phyloP scores from a whole-genome alignment of 176 grass and related monocot genomes.

The Pontederia crassipes region DNA sequence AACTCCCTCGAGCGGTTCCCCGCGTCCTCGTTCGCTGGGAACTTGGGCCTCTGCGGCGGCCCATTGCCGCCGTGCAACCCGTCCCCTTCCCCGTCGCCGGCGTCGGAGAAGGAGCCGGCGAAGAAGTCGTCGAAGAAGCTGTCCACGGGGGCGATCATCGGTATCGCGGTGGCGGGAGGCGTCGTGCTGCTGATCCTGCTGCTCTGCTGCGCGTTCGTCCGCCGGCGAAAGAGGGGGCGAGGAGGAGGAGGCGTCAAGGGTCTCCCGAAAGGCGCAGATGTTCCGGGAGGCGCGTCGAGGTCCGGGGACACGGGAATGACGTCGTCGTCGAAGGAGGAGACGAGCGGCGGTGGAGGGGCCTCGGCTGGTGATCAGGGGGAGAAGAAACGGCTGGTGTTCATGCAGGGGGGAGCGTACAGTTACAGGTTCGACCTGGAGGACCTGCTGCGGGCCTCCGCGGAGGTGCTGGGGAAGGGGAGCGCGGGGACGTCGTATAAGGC shows the following conservation, averaged over 20 bases:
- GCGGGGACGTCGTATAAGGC: constrained; percentile 79
- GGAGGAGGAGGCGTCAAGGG: constrained; percentile 6
- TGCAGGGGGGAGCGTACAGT: constrained; percentile 23
- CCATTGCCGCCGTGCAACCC: constrained; percentile 36
- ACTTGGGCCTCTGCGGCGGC: constrained; percentile 45
- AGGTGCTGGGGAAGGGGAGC: constrained; percentile 77
- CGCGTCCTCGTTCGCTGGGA: constrained; percentile 37
- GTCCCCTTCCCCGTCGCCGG: constrained; percentile 25
- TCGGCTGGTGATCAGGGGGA: background rate
- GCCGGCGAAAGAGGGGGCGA: background rate
- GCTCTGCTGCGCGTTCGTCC: background rate
- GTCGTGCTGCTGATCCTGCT: constrained; percentile 15
- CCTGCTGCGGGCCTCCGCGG: constrained; percentile 87
- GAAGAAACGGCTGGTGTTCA: constrained; percentile 51
- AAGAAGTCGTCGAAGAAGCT: constrained; percentile 28
- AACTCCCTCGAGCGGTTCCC: constrained; percentile 31
- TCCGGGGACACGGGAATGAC: background rate
- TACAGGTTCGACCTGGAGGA: constrained; percentile 95
- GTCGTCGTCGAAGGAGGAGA: background rate
- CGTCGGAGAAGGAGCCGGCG: background rate
- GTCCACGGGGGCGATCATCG: constrained; percentile 40
- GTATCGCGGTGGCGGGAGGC: constrained; percentile 28
- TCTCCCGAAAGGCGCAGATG: too few species aligned
- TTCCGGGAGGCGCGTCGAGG: background rate
- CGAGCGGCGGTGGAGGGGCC: background rate